Conservation (phyloP, 176 grass and related monocot species). For the Pontederia paniculata region DNA sequence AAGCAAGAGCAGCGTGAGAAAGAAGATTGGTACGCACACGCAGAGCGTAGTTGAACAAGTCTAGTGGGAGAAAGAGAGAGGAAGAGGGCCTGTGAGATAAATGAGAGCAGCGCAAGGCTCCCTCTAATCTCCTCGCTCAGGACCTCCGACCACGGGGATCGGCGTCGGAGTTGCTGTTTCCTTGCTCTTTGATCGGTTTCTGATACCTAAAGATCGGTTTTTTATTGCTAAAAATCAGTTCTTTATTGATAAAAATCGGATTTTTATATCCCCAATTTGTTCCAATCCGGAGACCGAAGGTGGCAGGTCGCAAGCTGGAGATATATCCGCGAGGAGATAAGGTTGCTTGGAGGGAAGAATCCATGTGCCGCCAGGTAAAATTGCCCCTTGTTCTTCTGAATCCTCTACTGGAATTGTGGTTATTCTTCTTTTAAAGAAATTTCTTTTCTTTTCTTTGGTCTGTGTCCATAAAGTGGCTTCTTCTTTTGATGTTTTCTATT, state of each 20-base stretch:
- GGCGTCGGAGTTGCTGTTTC: not conserved
- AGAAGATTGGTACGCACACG: too few relatives aligned
- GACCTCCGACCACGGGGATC: not conserved
- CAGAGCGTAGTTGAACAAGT: too few relatives aligned
- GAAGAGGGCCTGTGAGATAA: not conserved
- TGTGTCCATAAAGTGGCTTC: too few relatives aligned
- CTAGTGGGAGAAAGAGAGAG: not conserved
- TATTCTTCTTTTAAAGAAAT: too few relatives aligned
- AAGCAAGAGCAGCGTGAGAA: too few relatives aligned
- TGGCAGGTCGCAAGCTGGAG: too few relatives aligned
- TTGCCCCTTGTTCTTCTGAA: not conserved
- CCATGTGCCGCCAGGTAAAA: not conserved
- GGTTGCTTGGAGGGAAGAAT: not conserved
- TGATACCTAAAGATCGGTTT: not conserved
- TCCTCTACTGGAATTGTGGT: too few relatives aligned
- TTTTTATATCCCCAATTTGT: not conserved
- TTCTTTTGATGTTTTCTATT: too few relatives aligned
- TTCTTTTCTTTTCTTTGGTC: too few relatives aligned
- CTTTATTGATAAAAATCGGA: not conserved
- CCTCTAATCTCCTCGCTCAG: not conserved
- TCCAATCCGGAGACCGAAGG: not conserved
- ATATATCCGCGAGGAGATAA: too few relatives aligned
- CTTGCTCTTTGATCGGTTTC: too few relatives aligned
- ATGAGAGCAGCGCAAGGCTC: not conserved
- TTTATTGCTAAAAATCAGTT: not conserved